phyloP scores from a whole-genome alignment of 2,329 filamentous ascomycete species.

The Incumbomyces delicatus region DNA sequence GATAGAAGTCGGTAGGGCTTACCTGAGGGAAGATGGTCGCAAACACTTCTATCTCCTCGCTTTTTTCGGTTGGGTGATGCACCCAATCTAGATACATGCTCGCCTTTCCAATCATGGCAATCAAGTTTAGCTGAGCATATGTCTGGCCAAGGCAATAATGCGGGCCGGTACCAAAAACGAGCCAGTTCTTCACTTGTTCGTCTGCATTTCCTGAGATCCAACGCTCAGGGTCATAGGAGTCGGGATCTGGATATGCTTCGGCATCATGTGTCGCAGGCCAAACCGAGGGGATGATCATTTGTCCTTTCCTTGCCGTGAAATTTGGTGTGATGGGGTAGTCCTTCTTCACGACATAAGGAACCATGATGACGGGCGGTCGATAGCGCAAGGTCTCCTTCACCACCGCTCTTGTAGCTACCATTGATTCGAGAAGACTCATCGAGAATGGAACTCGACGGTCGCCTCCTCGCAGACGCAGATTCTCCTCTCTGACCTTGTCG shows the following conservation, averaged over 20 bases:
- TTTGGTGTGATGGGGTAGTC: constrained; percentile 77
- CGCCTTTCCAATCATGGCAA: constrained; percentile 82
- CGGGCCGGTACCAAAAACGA: constrained; percentile 90
- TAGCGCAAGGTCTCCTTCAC: constrained; percentile 87
- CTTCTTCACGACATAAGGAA: constrained; percentile 91
- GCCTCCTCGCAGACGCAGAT: constrained; percentile 64
- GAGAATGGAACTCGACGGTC: constrained; percentile 60
- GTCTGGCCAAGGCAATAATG: constrained; percentile 95
- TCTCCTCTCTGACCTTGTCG: constrained; percentile 85
- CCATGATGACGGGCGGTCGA: constrained; percentile 93
- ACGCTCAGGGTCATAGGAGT: constrained; percentile 79
- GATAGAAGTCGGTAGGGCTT: constrained; percentile 28
- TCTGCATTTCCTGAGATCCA: constrained; percentile 88
- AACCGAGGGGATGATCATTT: constrained; percentile 88
- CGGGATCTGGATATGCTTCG: constrained; percentile 82
- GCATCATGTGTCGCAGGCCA: constrained; percentile 87
- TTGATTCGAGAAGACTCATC: constrained; percentile 78
- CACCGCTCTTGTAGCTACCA: constrained; percentile 84
- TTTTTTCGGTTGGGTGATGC: constrained; percentile 71
- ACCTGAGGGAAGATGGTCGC: constrained; percentile 97
- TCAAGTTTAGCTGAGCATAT: constrained; percentile 82
- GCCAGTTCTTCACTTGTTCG: constrained; percentile 86
- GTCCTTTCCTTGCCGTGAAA: constrained; percentile 89
- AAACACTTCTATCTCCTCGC: constrained; percentile 96
- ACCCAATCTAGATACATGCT: constrained; percentile 80